Conservation (phyloP, 2,329 filamentous ascomycete species). For the Lachnellula suecica region DNA sequence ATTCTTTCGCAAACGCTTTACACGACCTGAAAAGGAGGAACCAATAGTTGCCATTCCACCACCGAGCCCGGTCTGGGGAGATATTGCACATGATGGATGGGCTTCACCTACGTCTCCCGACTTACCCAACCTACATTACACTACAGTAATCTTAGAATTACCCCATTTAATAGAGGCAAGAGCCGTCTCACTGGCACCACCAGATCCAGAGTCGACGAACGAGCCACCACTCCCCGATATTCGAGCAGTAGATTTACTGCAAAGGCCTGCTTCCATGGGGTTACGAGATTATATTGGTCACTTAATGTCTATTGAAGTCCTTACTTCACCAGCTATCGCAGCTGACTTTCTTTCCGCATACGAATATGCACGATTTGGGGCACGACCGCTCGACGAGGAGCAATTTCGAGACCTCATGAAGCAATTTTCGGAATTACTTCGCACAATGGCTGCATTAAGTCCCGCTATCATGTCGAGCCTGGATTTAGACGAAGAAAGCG, state of each 20-base stretch:
- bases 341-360: conserved; percentile 71
- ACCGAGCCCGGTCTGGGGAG: conserved; percentile 62
- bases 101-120: conserved; percentile 74
- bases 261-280: conserved; percentile 68
- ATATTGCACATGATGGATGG: conserved; percentile 88
- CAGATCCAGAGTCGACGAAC: conserved; percentile 43
- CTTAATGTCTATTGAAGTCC: conserved; percentile 65
- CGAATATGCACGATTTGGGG: conserved; percentile 83
- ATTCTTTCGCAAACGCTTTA: conserved; percentile 5
- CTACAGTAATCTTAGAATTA: conserved; percentile 76
- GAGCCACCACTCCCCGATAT: conserved; percentile 56
- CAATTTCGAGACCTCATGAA: conserved; percentile 81
- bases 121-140: conserved; percentile 79
- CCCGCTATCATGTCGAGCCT: conserved; percentile 23
- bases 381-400: conserved; percentile 61
- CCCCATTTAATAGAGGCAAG: conserved; percentile 90
- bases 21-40: conserved; percentile 18
- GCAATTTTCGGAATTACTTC: conserved; percentile 77
- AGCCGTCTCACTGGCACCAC: conserved; percentile 78
- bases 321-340: conserved; percentile 51
- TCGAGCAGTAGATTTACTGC: conserved; percentile 68
- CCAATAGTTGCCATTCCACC: conserved; percentile 22
- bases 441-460: conserved; percentile 62
- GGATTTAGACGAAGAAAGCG: conserved; percentile 25
- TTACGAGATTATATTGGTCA: conserved; percentile 77